These are phyloP conservation scores for Dacryopinax primogenitus DNA, from an alignment of 768 basidiomycete genomes.

Conservation along the genomic window DNA sequence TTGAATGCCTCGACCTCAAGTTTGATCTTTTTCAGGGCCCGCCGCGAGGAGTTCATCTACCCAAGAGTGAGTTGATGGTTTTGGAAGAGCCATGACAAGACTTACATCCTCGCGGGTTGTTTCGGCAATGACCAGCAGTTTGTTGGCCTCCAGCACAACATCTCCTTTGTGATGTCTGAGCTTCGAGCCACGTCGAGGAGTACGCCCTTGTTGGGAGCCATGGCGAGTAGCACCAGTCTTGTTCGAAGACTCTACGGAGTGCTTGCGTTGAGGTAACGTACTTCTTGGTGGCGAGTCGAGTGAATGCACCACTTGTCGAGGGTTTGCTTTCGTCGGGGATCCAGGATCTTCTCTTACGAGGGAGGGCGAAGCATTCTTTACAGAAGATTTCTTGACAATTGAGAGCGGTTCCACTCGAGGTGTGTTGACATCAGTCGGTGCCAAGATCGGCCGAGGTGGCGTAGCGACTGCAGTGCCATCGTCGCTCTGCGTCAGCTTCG, in stretches of 20 bases:
- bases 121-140: conserved; percentile 37
- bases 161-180: neutral
- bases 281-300: neutral
- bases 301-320: neutral
- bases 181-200: neutral
- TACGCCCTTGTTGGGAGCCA: neutral
- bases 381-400: conserved; percentile 72
- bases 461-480: neutral
- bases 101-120: conserved; percentile 57
- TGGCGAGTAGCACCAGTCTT: neutral
- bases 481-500: neutral
- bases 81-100: conserved; percentile 10
- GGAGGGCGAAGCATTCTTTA: conserved; percentile 18
- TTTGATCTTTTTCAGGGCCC: conserved; percentile 62
- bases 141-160: conserved; percentile 20
- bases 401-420: conserved; percentile 57
- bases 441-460: neutral
- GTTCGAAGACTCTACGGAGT: neutral
- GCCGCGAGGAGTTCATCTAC: conserved; percentile 59
- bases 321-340: neutral
- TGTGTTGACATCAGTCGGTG: conserved; percentile 14
- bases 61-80: neutral
- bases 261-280: neutral
- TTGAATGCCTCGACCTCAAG: conserved; percentile 36
- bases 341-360: neutral